Conservation (phyloP, 148 eudicot species). For the Gaultheria prostrata region DNA sequence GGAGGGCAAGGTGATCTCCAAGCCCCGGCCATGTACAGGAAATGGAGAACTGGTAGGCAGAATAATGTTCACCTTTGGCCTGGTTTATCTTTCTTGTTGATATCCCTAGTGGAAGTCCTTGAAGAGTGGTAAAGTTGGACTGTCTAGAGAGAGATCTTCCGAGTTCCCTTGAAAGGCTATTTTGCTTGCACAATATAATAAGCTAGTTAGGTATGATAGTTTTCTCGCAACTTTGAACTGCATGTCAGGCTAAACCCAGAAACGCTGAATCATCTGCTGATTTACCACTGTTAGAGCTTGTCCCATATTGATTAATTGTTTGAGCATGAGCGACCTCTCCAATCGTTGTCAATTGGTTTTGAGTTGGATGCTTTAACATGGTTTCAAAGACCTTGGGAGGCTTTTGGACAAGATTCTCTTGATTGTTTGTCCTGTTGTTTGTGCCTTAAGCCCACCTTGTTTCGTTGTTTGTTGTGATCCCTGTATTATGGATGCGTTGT, state of each 20-base stretch:
- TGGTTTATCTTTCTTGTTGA: background rate
- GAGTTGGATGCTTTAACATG: too few relatives aligned
- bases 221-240: background rate
- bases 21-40: background rate
- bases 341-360: too few relatives aligned
- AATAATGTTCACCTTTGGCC: background rate
- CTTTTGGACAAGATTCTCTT: too few relatives aligned
- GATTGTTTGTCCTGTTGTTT: too few relatives aligned
- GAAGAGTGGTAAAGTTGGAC: background rate
- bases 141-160: background rate
- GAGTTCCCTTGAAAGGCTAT: background rate
- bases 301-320: too few relatives aligned
- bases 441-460: too few relatives aligned
- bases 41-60: background rate
- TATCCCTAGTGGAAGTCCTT: slow-evolving; percentile 4
- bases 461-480: too few relatives aligned
- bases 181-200: background rate
- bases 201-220: background rate
- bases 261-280: background rate
- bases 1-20: background rate
- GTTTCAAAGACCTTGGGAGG: too few relatives aligned
- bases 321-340: too few relatives aligned
- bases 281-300: background rate
- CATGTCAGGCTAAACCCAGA: background rate
- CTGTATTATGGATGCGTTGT: too few relatives aligned